Base-by-base conservation (phyloP, 1,139 yeast genomes). In the Protomyces gravidus region DNA sequence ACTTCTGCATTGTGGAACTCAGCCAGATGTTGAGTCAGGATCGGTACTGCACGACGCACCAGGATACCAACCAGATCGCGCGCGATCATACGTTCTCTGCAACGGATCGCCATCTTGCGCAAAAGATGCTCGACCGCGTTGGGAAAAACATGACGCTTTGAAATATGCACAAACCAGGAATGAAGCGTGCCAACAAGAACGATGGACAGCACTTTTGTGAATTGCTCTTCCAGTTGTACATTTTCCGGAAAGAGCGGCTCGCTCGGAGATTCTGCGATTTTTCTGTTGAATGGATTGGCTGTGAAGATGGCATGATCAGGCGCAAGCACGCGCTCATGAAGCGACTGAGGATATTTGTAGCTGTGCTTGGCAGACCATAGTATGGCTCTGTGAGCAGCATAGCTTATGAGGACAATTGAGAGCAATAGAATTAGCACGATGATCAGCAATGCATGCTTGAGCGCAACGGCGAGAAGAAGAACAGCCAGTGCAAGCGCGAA, bases 1-100 rank as follows among this genome's bases (percentile, higher is more conserved):
- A 67, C 63, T 59, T 80, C 84, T 0, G 95, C 88, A 5, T 69
- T 67, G 1, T 78, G 72, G 67, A 78, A 86, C 9, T 76, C 74
- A 5, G 75, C 72, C 62, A 85, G 79, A 68, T 89, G 96, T 17
- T 79, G 81, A 1, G 87, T 84, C 1, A 89, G 25, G 0, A 84
- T 68, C 0, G 96, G 96, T 3, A 87, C 62, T 0, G 87, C 55
- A 50, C 77, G 78, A 17, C 82, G 72, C 0, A 87, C 83, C 2
- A 86, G 63, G 33, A 88, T 67, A 50, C 78, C 78, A 0, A 89
- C 78, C 56, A 81, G 72, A 67, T 88, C 89, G 1, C 83, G 64
- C 0, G 68, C 65, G 0, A 65, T 67, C 1, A 84, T 64, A 45
- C 85, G 72, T 1, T 62, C 62, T 23, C 77, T 76, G 4, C 88